Evolutionary conservation across 208 protist genomes (phyloP).

Genomic region (Trypanosoma congolense): DNA sequence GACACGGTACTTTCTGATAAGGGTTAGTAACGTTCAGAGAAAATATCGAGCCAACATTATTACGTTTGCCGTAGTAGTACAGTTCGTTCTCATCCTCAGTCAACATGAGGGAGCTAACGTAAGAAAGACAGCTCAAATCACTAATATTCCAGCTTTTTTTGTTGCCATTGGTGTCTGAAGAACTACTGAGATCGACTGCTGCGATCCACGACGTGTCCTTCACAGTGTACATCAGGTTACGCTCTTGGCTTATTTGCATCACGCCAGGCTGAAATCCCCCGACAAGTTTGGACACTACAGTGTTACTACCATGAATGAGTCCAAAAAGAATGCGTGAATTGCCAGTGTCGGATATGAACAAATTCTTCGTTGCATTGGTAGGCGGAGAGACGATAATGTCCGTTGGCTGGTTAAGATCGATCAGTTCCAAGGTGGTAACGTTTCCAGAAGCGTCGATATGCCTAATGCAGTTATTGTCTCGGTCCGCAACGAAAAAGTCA

Average conservation of each 20-base stretch:
- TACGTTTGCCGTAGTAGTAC: conserved; percentile 17
- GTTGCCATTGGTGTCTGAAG: background rate
- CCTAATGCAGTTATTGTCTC: conserved; percentile 49
- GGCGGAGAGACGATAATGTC: conserved; percentile 19
- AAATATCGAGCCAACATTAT: background rate
- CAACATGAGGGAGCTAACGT: conserved; percentile 17
- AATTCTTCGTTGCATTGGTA: conserved; percentile 2
- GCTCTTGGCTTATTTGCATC: conserved; percentile 13
- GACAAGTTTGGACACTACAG: conserved; percentile 9
- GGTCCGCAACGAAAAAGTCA: conserved; percentile 45
- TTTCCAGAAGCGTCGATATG: conserved; percentile 23
- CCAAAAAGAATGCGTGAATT: conserved; percentile 30
- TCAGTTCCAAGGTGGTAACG: conserved; percentile 24
- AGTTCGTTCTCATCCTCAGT: conserved; percentile 15
- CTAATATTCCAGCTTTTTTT: conserved; percentile 9
- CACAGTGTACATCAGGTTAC: conserved; percentile 16
- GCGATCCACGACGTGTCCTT: conserved; percentile 4
- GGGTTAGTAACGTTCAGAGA: background rate
- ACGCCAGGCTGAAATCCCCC: conserved; percentile 9
- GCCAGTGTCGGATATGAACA: conserved; percentile 47
- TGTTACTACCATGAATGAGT: background rate
- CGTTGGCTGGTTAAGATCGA: conserved; percentile 14
- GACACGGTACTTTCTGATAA: background rate
- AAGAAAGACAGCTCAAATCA: conserved; percentile 6
- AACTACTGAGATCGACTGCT: conserved; percentile 5